Percentiles rank a stretch among this genome's conserved stretches.
Evolutionary conservation across 495 filamentous ascomycete species (phyloP).

Genomic region (Trichocladium antarcticum): DNA sequence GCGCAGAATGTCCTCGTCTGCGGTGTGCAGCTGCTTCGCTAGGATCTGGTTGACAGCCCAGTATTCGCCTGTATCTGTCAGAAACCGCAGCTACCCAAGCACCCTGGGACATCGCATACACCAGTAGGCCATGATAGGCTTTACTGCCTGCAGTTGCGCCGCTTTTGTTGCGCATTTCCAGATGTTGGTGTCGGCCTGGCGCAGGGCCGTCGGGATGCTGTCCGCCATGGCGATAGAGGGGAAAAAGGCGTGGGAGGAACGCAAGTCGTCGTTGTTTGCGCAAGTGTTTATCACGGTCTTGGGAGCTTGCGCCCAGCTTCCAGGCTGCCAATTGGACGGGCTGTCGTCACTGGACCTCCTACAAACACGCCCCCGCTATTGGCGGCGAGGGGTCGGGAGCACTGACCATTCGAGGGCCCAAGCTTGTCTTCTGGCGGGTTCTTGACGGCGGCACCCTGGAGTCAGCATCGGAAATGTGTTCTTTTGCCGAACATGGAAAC

Average conservation of each 20-base stretch:
- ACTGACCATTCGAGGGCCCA: constrained; percentile 12
- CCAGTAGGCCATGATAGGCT: constrained; percentile 87
- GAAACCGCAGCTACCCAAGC: neutral
- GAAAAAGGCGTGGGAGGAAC: too few species aligned
- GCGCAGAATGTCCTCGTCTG: constrained; percentile 57
- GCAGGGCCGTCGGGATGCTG: constrained; percentile 62
- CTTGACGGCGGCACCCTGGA: constrained; percentile 5
- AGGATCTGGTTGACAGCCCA: constrained; percentile 91
- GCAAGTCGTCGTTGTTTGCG: too few species aligned
- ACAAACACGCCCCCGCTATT: constrained; percentile 6
- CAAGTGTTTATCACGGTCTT: too few species aligned
- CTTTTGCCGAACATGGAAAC: constrained; percentile 31
- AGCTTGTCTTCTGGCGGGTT: constrained; percentile 16
- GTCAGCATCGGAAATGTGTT: constrained; percentile 26
- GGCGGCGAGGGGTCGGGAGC: constrained; percentile 13
- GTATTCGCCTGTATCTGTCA: constrained; percentile 58
- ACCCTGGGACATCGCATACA: constrained; percentile 46
- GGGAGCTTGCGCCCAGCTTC: neutral
- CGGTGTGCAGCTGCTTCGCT: constrained; percentile 59
- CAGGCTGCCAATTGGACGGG: neutral
- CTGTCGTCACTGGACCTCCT: neutral
- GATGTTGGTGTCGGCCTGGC: constrained; percentile 61
- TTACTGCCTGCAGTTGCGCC: constrained; percentile 68
- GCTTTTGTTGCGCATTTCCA: constrained; percentile 64
- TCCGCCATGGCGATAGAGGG: constrained; percentile 49